phyloP scores from a whole-genome alignment of 2,329 filamentous ascomycete genomes.

The Penicillium digitatum region DNA sequence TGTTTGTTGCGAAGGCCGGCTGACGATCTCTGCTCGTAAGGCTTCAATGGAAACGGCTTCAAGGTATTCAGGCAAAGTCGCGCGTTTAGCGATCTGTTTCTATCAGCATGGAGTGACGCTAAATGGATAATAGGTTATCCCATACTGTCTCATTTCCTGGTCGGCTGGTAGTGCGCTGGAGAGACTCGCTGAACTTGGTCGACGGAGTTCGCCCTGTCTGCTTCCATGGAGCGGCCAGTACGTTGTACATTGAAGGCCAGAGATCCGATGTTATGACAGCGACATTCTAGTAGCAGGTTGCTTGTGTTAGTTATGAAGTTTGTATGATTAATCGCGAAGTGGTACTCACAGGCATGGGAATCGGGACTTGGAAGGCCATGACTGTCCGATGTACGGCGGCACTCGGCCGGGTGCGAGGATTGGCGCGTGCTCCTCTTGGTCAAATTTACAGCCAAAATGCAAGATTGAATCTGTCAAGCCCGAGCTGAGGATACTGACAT shows the following conservation, averaged over 20 bases:
- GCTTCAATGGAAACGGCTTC: slow-evolving; percentile 24
- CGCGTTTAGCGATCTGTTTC: slow-evolving; percentile 10
- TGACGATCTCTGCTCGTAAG: slow-evolving; percentile 21
- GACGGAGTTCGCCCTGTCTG: slow-evolving; percentile 23
- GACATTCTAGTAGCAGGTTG: slow-evolving; percentile 41
- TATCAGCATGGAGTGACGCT: not conserved
- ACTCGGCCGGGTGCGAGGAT: slow-evolving; percentile 33
- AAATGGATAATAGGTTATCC: not conserved
- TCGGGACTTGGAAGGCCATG: slow-evolving; percentile 52
- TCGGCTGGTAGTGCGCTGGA: slow-evolving; percentile 11
- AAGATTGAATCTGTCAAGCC: slow-evolving; percentile 2
- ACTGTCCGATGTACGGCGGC: slow-evolving; percentile 36
- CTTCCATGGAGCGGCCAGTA: slow-evolving; percentile 38
- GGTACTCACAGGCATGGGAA: slow-evolving; percentile 45
- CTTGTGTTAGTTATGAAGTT: slow-evolving; percentile 11
- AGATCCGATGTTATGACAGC: slow-evolving; percentile 42
- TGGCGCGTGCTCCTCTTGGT: slow-evolving; percentile 16
- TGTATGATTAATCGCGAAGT: not conserved
- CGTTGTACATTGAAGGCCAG: slow-evolving; percentile 43
- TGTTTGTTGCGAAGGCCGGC: slow-evolving; percentile 18
- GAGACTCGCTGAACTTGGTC: slow-evolving; percentile 10
- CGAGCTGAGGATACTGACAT: slow-evolving; percentile 24
- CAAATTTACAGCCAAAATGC: not conserved
- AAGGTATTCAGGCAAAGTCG: slow-evolving; percentile 28
- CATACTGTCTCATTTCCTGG: slow-evolving; percentile 24